Percentiles rank a stretch among this genome's conserved stretches.
Conservation (phyloP, 2,329 filamentous ascomycete genomes). For the Escovopsis sp. region DNA sequence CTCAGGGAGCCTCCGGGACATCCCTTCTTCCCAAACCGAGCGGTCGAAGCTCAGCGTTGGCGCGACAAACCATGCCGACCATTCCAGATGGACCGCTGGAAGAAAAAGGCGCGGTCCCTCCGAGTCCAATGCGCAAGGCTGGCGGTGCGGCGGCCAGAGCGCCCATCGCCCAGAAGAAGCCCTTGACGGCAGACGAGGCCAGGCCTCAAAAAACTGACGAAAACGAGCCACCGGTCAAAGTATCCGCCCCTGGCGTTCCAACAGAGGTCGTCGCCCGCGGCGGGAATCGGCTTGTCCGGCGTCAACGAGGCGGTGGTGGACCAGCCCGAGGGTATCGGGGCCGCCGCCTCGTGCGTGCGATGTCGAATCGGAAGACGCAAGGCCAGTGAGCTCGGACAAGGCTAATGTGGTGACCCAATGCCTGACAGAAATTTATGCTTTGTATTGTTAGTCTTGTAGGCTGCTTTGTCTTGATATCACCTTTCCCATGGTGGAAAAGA, state of each 20-base stretch:
- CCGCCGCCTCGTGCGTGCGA: slow-evolving; percentile 8
- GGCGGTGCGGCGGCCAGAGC: background rate
- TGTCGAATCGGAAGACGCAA: background rate
- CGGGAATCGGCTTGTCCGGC: slow-evolving; percentile 12
- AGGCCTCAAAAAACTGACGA: slow-evolving; percentile 1
- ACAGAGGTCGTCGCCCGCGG: slow-evolving; percentile 3
- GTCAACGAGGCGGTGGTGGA: slow-evolving; percentile 11
- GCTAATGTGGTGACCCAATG: no score
- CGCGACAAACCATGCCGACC: slow-evolving; percentile 3
- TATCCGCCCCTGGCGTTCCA: background rate
- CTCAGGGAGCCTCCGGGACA: slow-evolving; percentile 5
- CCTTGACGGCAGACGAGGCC: background rate
- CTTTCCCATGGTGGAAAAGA: no score
- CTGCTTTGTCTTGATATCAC: no score
- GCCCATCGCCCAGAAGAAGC: background rate
- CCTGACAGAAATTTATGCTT: background rate
- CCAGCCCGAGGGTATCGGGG: slow-evolving; percentile 14
- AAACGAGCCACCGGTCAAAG: slow-evolving; percentile 6
- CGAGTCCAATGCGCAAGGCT: background rate
- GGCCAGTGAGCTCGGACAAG: no score
- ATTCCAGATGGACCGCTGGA: slow-evolving; percentile 1
- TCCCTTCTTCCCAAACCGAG: slow-evolving; percentile 14
- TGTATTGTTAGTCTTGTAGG: background rate
- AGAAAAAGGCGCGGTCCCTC: background rate
- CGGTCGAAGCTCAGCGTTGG: slow-evolving; percentile 4